Evolutionary conservation across 2,329 filamentous ascomycete species (phyloP), one percentile per base, ranked within the genome.

Genomic region (Cryphonectria naterciae): DNA sequence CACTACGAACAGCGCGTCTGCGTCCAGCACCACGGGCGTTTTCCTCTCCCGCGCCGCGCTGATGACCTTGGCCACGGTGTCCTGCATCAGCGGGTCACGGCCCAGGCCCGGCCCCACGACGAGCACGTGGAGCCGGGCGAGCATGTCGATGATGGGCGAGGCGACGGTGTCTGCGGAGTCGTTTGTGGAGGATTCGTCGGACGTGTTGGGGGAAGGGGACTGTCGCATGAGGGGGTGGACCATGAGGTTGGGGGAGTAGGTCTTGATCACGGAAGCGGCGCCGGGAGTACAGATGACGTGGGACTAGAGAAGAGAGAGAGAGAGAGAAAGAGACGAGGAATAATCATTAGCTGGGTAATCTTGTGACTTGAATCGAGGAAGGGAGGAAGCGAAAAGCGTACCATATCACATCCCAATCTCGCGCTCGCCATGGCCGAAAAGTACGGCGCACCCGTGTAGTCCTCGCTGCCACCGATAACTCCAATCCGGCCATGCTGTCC

Each of bases 371-470:
- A n/a, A n/a, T 15, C 22, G 46, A 22, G 25, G 39, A 32, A 32
- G 19, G 68, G 22, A 35, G 60, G 43, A 35, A 32, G 67, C 49
- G 65, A 19, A 0, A 11, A 4, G 74, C 82, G 69, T 85, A 95
- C 94, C 93, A 97, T 93, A 78, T 97, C 94, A 77, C 92, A 94
- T 5, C 95, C 96, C 70, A 98, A 83, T 77, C 92, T 90, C 63
- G 96, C 96, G 75, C 94, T 97, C 17, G 96, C 96, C 90, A 98
- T 98, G 74, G 95, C 95, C 28, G 95, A 98, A 83, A 99, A 99
- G 83, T 97, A 99, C 17, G 96, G 96, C 71, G 96, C 96, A 52
- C 96, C 96, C 1, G 96, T 98, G 80, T 98, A 99, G 82, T 98
- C 95, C 79, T 95, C 91, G 78, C 94, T 97, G 56, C 96, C 96